These are phyloP conservation scores for Agaricus subrufescens DNA, from an alignment of 768 basidiomycete species.

Conservation along the genomic window DNA sequence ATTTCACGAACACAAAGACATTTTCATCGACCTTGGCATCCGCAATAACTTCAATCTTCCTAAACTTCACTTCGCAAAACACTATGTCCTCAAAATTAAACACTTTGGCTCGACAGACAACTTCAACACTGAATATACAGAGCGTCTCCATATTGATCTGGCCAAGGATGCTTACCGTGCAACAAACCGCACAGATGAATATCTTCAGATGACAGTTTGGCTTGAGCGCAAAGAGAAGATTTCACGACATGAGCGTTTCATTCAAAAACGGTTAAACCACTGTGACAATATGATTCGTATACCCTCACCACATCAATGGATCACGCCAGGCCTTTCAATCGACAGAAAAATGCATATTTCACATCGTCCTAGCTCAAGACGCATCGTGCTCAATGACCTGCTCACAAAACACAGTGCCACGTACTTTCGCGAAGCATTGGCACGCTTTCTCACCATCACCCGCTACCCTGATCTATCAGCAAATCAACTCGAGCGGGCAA, in stretches of 20 bases:
- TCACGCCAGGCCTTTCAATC: conserved; percentile 5
- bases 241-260: not conserved
- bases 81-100: conserved; percentile 27
- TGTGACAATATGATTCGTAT: too few species aligned
- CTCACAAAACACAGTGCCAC: conserved; percentile 2
- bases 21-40: conserved; percentile 29
- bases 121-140: conserved; percentile 34
- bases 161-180: conserved; percentile 31
- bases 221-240: conserved; percentile 18
- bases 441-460: too few species aligned
- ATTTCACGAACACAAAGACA: conserved; percentile 33
- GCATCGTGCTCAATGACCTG: too few species aligned
- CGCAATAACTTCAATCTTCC: conserved; percentile 35
- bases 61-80: conserved; percentile 33
- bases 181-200: conserved; percentile 32
- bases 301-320: not conserved
- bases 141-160: conserved; percentile 36
- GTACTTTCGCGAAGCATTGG: not conserved
- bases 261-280: too few species aligned
- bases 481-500: too few species aligned
- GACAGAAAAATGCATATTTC: too few species aligned
- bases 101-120: conserved; percentile 31
- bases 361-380: too few species aligned
- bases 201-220: conserved; percentile 33
- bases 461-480: too few species aligned